phyloP scores from a whole-genome alignment of 306 rosid species.

The Amphicarpaea edgeworthii region DNA sequence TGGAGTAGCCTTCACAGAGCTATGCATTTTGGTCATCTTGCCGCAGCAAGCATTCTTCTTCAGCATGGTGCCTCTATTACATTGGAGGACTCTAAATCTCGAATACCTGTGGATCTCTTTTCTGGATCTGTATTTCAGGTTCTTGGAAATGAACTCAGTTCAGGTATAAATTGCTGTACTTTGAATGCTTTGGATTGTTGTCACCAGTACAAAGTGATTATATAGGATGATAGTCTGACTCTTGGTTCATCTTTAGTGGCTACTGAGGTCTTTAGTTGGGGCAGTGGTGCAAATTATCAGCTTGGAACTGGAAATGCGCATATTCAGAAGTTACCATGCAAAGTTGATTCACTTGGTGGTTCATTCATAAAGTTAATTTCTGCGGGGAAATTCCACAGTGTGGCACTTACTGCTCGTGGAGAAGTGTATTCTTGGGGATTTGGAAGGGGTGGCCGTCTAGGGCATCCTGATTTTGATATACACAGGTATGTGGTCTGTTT shows the following conservation, averaged over 20 bases:
- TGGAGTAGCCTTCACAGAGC: constrained; percentile 99
- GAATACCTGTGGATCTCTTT: constrained; percentile 87
- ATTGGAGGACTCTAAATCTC: constrained; percentile 82
- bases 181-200: constrained; percentile 45
- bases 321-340: constrained; percentile 89
- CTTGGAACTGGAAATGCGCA: constrained; percentile 99
- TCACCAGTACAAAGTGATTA: constrained; percentile 20
- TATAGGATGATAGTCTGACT: constrained; percentile 41
- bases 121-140: constrained; percentile 83
- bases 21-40: constrained; percentile 94
- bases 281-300: constrained; percentile 95
- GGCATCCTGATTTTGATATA: constrained; percentile 97
- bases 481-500: constrained; percentile 71
- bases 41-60: constrained; percentile 85
- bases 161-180: constrained; percentile 62
- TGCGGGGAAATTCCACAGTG: constrained; percentile 94
- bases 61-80: constrained; percentile 83
- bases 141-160: constrained; percentile 57
- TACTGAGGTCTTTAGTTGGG: constrained; percentile 96
- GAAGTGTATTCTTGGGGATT: constrained; percentile 97
- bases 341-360: constrained; percentile 87
- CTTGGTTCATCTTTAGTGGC: constrained; percentile 60
- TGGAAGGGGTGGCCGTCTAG: constrained; percentile 98
- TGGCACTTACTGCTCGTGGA: constrained; percentile 82
- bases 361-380: constrained; percentile 72